Evolutionary conservation across 2,329 filamentous ascomycete species (phyloP), one percentile per base, ranked within the genome.

Genomic region (Didymella sp.): DNA sequence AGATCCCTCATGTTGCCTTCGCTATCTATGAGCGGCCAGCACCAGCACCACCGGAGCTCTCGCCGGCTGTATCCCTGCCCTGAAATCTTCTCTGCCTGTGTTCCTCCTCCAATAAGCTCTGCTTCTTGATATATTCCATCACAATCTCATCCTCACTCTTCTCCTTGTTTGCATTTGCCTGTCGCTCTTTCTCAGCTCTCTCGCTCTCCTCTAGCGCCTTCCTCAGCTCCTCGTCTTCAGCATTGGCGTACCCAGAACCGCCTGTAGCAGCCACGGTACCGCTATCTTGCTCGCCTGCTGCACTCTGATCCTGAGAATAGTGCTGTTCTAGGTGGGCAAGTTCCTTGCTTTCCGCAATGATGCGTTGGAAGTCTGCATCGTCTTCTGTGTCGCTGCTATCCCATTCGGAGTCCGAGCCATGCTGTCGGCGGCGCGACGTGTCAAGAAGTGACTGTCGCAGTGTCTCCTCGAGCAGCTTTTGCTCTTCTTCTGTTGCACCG

Each of bases 111-210:
- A 84, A 80, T 22, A 91, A 71, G 71, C 88, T 91, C 76, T 92
- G 88, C 78, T 86, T 89, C 80, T 88, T 90, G 43, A 91, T 82
- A 70, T 90, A 91, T 66, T 90, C 88, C 72, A 92, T 74, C n/a
- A 92, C 84, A 58, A 89, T 85, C 54, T 90, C 84, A 70, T 92
- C 89, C 69, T 92, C 89, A 0, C 81, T 85, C 69, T 45, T 75
- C 76, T 81, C 56, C 72, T 72, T 75, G 73, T 67, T 71, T 58
- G 69, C 58, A 57, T 70, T 60, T 75, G 43, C 80, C 75, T 24
- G 84, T 78, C 56, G 74, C 66, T 75, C 75, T 12, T 70, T 63
- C 45, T 71, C 71, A 1, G 59, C 64, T 8, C 53, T 55, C 52
- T 72, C 63, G 38, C 69, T 72, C 46, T 73, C 69, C 22, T 66